Evolutionary conservation across 139 green algal genomes (phyloP).

Genomic region (Diplosphaera chodatii): DNA sequence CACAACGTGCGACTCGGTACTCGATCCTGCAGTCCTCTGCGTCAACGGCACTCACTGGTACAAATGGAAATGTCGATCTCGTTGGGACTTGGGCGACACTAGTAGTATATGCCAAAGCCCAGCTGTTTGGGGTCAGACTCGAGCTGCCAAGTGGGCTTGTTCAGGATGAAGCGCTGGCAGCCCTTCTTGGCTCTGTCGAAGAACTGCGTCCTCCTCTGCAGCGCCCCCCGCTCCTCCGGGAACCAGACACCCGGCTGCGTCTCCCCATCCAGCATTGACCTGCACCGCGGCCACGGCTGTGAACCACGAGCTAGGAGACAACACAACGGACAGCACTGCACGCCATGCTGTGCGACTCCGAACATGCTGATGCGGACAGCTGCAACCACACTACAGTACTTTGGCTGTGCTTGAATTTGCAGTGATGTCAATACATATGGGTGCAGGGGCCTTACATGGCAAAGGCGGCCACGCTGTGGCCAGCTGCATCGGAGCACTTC

Average conservation of each 20-base stretch:
- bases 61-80: too few species aligned
- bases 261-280: conserved; percentile 63
- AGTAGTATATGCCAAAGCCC: conserved; percentile 57
- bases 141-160: conserved; percentile 62
- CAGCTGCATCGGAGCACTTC: conserved; percentile 60
- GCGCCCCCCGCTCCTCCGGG: conserved; percentile 77
- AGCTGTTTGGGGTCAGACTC: conserved; percentile 66
- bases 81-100: neutral
- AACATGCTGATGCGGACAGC: too few species aligned
- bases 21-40: too few species aligned
- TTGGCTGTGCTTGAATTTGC: too few species aligned
- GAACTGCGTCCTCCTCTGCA: conserved; percentile 26
- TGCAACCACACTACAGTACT: too few species aligned
- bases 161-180: conserved; percentile 61
- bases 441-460: neutral
- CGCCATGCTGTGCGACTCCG: too few species aligned
- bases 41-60: too few species aligned
- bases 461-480: conserved; percentile 10
- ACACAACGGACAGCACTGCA: too few species aligned
- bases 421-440: too few species aligned
- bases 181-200: conserved; percentile 39
- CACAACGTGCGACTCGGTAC: too few species aligned
- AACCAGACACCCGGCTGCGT: conserved; percentile 92
- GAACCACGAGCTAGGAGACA: too few species aligned
- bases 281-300: conserved; percentile 47